These are phyloP conservation scores for Penicillium sp. DNA, from an alignment of 2,329 filamentous ascomycete species.

Conservation along the genomic window DNA sequence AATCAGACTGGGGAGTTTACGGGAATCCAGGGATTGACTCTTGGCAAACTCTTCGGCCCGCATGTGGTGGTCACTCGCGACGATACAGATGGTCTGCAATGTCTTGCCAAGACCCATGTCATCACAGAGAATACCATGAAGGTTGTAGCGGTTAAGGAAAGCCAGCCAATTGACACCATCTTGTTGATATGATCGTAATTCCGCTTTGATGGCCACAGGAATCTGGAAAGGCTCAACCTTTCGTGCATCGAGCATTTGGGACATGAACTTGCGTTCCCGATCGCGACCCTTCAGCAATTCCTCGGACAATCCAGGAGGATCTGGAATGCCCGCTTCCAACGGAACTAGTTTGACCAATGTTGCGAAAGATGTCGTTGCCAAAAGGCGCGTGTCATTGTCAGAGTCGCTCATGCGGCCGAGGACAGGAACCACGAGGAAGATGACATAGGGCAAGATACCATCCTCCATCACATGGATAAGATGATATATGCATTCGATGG, in stretches of 20 bases:
- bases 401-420: conserved; percentile 97
- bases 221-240: conserved; percentile 94
- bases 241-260: conserved; percentile 90
- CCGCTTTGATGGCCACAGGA: conserved; percentile 93
- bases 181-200: conserved; percentile 93
- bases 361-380: conserved; percentile 94
- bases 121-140: conserved; percentile 96
- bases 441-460: conserved; percentile 90
- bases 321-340: conserved; percentile 92
- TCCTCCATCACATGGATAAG: conserved; percentile 98
- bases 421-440: conserved; percentile 96
- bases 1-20: conserved; percentile 81
- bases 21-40: conserved; percentile 69
- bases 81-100: conserved; percentile 92
- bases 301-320: conserved; percentile 86
- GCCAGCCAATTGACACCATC: conserved; percentile 98
- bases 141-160: conserved; percentile 95
- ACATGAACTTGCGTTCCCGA: conserved; percentile 90
- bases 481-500: conserved; percentile 92
- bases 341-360: conserved; percentile 96
- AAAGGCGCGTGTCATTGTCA: conserved; percentile 86
- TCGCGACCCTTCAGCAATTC: conserved; percentile 85
- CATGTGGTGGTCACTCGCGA: conserved; percentile 93
- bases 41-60: conserved; percentile 84
- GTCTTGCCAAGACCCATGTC: conserved; percentile 99